These are phyloP conservation scores for Pilatotrama ljubarskyi DNA, from an alignment of 768 basidiomycete species.

Conservation along the genomic window DNA sequence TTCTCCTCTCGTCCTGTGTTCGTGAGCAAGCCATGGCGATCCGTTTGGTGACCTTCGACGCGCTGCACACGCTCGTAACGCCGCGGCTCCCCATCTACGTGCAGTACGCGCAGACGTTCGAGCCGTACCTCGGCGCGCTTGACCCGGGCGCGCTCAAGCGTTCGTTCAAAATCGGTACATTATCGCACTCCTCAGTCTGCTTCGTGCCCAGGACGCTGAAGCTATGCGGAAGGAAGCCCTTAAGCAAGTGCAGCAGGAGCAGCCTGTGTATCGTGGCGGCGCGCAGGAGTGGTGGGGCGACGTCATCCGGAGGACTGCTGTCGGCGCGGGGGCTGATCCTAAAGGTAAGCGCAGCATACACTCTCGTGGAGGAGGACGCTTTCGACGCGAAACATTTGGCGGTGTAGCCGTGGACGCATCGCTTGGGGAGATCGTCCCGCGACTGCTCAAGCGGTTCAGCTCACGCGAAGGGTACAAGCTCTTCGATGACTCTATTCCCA, in stretches of 20 bases:
- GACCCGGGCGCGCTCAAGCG: slow-evolving; percentile 50
- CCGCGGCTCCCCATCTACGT: slow-evolving; percentile 68
- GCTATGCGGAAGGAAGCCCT: slow-evolving; percentile 35
- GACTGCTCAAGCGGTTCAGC: slow-evolving; percentile 67
- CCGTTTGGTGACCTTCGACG: slow-evolving; percentile 77
- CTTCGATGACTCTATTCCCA: slow-evolving; percentile 50
- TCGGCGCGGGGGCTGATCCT: slow-evolving; percentile 70
- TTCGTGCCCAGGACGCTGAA: neutral
- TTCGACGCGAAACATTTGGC: no score
- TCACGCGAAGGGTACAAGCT: slow-evolving; percentile 67
- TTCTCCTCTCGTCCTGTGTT: neutral
- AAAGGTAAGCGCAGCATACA: slow-evolving; percentile 40
- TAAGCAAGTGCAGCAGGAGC: slow-evolving; percentile 53
- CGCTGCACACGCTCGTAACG: slow-evolving; percentile 70
- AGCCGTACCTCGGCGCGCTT: slow-evolving; percentile 64
- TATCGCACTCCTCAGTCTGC: neutral
- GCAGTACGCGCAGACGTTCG: slow-evolving; percentile 65
- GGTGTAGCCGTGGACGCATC: slow-evolving; percentile 58
- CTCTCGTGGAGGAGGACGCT: no score
- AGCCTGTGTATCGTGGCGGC: slow-evolving; percentile 59
- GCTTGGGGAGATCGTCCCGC: slow-evolving; percentile 56
- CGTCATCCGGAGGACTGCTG: slow-evolving; percentile 71
- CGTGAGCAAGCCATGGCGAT: slow-evolving; percentile 35
- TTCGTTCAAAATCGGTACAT: slow-evolving; percentile 61
- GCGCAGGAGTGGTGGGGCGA: slow-evolving; percentile 73